Evolutionary conservation across 2,329 filamentous ascomycete species (phyloP).

Genomic region (Raffaelea deltoideospora): DNA sequence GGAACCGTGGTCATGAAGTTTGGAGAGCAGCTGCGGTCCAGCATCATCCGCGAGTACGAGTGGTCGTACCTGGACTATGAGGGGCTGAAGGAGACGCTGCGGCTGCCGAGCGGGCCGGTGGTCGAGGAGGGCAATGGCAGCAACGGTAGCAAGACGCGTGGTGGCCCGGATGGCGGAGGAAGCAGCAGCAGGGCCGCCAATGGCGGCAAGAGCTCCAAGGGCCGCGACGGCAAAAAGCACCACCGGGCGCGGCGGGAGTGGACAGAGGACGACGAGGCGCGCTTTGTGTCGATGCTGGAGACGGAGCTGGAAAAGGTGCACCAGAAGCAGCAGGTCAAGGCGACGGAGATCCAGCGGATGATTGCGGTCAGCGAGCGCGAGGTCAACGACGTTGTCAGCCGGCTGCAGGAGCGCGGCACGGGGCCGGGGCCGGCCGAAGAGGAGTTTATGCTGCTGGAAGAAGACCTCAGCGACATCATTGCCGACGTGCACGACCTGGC

Average conservation of each 20-base stretch:
- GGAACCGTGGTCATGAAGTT: slow-evolving; percentile 60
- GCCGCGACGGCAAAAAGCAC: slow-evolving; percentile 14
- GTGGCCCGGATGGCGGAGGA: slow-evolving; percentile 27
- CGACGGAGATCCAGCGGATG: slow-evolving; percentile 82
- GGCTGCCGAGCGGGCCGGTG: slow-evolving; percentile 45
- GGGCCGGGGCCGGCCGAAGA: slow-evolving; percentile 60
- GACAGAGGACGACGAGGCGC: slow-evolving; percentile 82
- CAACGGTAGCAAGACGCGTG: too few species aligned
- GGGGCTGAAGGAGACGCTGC: slow-evolving; percentile 75
- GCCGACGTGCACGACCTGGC: slow-evolving; percentile 95
- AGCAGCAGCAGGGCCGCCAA: slow-evolving; percentile 8
- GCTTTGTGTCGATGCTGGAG: slow-evolving; percentile 77
- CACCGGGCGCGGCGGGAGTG: slow-evolving; percentile 37
- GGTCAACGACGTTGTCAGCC: slow-evolving; percentile 71
- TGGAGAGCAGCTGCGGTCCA: slow-evolving; percentile 90
- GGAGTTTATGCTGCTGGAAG: slow-evolving; percentile 85
- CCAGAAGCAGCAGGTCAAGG: slow-evolving; percentile 93
- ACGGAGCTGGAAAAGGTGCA: slow-evolving; percentile 93
- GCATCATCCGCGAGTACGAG: slow-evolving; percentile 90
- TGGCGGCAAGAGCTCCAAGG: slow-evolving; percentile 5
- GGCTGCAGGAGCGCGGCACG: slow-evolving; percentile 48
- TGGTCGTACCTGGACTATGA: slow-evolving; percentile 99
- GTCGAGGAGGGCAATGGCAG: slow-evolving; percentile 12
- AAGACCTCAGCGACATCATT: slow-evolving; percentile 93
- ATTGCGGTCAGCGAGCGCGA: slow-evolving; percentile 82